These are phyloP conservation scores for Austroboletus novae-zelandiae DNA, from an alignment of 1,284 basidiomycete species.

Conservation along the genomic window DNA sequence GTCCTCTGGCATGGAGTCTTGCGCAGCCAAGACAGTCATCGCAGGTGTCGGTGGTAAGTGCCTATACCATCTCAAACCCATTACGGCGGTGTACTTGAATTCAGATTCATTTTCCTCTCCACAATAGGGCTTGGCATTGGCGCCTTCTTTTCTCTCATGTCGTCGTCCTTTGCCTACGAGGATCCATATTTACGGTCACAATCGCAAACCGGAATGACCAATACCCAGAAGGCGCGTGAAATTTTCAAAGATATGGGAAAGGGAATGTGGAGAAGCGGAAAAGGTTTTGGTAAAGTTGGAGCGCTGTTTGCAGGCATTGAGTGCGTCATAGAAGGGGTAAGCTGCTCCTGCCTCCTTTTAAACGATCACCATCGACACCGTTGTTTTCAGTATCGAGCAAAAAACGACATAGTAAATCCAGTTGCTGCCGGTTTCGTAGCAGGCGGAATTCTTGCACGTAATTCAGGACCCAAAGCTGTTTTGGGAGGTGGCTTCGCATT, in stretches of 20 bases:
- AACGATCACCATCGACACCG: conserved; percentile 2
- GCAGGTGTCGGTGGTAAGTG: conserved; percentile 78
- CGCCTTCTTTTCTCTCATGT: conserved; percentile 96
- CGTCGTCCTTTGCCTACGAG: conserved; percentile 91
- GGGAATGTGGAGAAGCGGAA: conserved; percentile 89
- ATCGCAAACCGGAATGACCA: conserved; percentile 56
- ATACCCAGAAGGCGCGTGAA: conserved; percentile 77
- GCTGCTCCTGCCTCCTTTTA: conserved; percentile 36
- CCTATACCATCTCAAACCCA: neutral
- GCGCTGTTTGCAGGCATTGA: conserved; percentile 92
- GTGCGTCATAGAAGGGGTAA: conserved; percentile 92
- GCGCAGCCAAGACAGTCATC: conserved; percentile 76
- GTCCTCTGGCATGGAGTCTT: conserved; percentile 76
- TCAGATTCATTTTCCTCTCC: neutral
- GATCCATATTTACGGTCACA: conserved; percentile 82
- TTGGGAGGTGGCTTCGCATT: conserved; percentile 85
- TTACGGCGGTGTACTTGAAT: conserved; percentile 7
- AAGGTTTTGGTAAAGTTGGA: conserved; percentile 94
- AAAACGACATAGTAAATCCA: conserved; percentile 89
- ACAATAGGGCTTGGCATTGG: conserved; percentile 85
- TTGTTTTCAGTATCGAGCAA: conserved; percentile 80
- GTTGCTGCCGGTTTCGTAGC: conserved; percentile 70
- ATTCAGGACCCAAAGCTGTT: conserved; percentile 81
- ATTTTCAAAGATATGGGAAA: conserved; percentile 95
- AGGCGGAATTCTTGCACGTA: conserved; percentile 81